Conservation (phyloP, 2,329 filamentous ascomycete genomes). For the Calycina herbarum region DNA sequence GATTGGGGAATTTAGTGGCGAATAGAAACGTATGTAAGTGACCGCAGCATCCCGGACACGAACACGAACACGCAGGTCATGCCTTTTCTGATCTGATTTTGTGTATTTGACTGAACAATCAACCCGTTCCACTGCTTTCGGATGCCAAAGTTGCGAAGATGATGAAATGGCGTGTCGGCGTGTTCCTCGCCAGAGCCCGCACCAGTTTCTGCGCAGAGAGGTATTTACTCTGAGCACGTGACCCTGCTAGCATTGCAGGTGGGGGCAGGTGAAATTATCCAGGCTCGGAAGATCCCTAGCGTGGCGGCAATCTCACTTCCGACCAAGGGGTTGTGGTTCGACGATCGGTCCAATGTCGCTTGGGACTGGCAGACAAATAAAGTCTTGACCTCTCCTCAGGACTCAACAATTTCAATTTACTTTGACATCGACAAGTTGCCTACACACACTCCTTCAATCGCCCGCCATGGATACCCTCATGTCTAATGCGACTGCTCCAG, state of each 20-base stretch:
- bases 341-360: background rate
- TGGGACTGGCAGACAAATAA: background rate
- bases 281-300: no score
- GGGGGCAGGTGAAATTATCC: no score
- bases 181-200: background rate
- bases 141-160: no score
- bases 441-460: constrained; percentile 10
- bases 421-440: constrained; percentile 12
- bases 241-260: background rate
- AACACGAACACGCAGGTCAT: background rate
- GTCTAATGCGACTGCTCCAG: constrained; percentile 34
- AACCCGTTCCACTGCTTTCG: no score
- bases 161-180: background rate
- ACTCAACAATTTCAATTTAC: background rate
- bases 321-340: no score
- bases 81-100: background rate
- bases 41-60: constrained; percentile 3
- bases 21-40: background rate
- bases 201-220: background rate
- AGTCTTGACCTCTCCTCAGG: background rate
- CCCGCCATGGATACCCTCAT: constrained; percentile 27
- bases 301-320: no score
- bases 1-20: background rate
- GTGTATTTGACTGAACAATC: no score
- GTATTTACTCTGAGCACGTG: background rate